Base-by-base conservation (phyloP, 2,329 filamentous ascomycete genomes). In the Apiospora aurea region DNA sequence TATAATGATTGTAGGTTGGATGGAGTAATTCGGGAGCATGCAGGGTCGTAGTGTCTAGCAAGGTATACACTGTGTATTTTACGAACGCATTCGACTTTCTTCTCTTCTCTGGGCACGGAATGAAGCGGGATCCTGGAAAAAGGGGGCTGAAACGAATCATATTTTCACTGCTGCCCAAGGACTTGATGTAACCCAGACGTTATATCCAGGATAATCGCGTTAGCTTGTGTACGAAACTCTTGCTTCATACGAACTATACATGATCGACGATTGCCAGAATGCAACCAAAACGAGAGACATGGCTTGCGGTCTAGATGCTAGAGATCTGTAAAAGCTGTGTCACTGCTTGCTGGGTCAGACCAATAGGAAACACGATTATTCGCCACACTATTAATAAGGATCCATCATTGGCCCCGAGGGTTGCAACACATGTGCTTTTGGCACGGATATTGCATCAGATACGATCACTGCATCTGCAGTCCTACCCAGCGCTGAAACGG, bases 401-500 rank as follows among this genome's bases (percentile, higher is more conserved):
- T 6, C n/a, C n/a, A 4, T 13, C 29, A 61, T 61, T 61, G 29
- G 53, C 18, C 16, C 57, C 1, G 10, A n/a, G 18, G 57, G 18
- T n/a, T n/a, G n/a, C 34, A 64, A 18, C 1, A 24, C 10, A 41
- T 13, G 18, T 41, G 21, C 57, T n/a, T 64, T 64, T 13, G 41
- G 57, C 57, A 34, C 41, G 8, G 4, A 21, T 41, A n/a, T 64
- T 64, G 57, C 57, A 64, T 64, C 18, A 41, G 29, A 64, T 64
- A 64, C 57, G 57, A 41, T 41, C 18, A 2, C 57, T 64, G 57
- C 57, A 64, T 64, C 34, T 64, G 57, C 57, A 64, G 10, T 41
- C 34, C 57, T 21, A 64, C 57, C 57, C 57, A 24, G 18, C 29
- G 21, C 21, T 41, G 29, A 38, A 64, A 13, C 29, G 11, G 11